Evolutionary conservation across 2,329 filamentous ascomycete genomes (phyloP), one percentile per base, ranked within the genome.

Genomic region (Clonostachys rosea): DNA sequence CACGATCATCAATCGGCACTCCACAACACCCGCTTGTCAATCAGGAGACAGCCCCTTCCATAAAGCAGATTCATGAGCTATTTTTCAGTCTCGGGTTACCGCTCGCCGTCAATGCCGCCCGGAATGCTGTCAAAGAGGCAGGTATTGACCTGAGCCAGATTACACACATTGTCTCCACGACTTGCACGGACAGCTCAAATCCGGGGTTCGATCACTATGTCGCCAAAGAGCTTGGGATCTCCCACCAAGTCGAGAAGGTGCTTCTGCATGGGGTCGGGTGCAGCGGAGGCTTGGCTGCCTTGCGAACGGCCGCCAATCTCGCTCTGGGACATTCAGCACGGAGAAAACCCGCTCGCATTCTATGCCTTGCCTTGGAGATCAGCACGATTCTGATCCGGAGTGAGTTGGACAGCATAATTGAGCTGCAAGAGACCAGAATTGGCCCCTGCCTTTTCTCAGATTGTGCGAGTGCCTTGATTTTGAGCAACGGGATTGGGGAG

Each of bases 121-220:
- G 68, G 24, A 79, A 80, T 59, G 81, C 54, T 7, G 30, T 60
- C 10, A 37, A 50, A 9, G 56, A 63, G 34, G 45, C 55, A 5
- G 49, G 48, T 2, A 63, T 65, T 43, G 61, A 64, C 33, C 41
- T 53, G 6, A 45, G 68, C 9, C 57, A 81, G 45, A 81, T 87
- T 51, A 87, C 83, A 4, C 84, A 87, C 55, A 71, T 86, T 39
- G 81, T 87, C 9, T 78, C 81, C 20, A 84, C 82, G 1, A 86
- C 83, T 6, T 87, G 84, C 59, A 87, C 83, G 9, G 80, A 87
- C 59, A 84, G 81, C 52, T 81, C 82, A 14, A 87, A 86, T 58
- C 83, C 83, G 0, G 83, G 83, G 2, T 87, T 81, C 57, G 84
- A 87, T 54, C 80, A 86, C 59, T 84, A 72, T 51, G 79, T 87